These are phyloP conservation scores for Fraxinus greggii DNA, from an alignment of 305 asterid species.

Conservation along the genomic window DNA sequence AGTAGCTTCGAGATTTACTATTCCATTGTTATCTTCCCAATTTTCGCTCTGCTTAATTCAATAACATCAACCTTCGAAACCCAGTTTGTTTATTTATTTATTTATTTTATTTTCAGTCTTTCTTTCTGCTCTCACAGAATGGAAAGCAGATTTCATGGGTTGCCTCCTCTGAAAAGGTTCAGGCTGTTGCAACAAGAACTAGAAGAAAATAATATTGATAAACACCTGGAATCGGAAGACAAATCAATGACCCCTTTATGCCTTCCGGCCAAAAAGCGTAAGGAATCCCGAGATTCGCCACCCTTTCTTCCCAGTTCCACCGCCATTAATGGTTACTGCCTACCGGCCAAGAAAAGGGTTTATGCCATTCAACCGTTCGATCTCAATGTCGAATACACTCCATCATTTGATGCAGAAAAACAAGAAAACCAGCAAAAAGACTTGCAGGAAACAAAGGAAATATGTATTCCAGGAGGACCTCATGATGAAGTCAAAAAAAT, in stretches of 20 bases:
- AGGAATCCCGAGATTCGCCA: conserved; percentile 38
- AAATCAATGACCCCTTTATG: conserved; percentile 17
- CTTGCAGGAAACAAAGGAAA: neutral
- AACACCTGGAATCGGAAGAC: neutral
- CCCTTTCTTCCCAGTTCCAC: conserved; percentile 30
- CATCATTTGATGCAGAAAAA: neutral
- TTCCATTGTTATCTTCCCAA: neutral
- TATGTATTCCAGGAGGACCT: neutral
- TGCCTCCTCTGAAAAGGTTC: conserved; percentile 78
- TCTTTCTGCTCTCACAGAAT: conserved; percentile 21
- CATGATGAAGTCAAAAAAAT: neutral
- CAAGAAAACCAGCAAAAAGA: conserved; percentile 6
- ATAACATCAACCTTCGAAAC: neutral
- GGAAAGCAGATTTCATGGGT: conserved; percentile 40
- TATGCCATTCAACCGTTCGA: conserved; percentile 66
- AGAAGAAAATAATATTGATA: neutral
- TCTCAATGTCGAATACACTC: conserved; percentile 48
- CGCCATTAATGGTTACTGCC: conserved; percentile 29
- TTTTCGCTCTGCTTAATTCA: neutral
- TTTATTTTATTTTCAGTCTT: neutral
- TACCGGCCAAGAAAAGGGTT: conserved; percentile 79
- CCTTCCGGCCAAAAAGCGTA: conserved; percentile 79
- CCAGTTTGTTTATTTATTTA: neutral
- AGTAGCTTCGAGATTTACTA: neutral
- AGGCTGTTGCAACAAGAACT: conserved; percentile 40